phyloP scores from a whole-genome alignment of 129 eudicot genomes.

The Arctium minus region DNA sequence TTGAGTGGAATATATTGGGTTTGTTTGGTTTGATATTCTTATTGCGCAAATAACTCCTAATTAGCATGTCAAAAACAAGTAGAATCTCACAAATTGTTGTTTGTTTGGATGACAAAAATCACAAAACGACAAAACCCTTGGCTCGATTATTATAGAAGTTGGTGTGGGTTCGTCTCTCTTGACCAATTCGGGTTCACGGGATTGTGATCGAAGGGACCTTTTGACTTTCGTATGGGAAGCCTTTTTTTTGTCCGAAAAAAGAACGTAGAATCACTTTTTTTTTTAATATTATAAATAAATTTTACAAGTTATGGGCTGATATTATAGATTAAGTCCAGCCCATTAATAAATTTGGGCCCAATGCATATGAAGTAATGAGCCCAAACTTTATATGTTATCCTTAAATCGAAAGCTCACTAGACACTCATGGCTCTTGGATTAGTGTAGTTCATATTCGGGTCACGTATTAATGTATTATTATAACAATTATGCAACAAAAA shows the following conservation, averaged over 20 bases:
- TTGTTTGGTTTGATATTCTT: not conserved
- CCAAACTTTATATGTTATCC: not conserved
- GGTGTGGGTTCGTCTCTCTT: not conserved
- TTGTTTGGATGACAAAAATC: not conserved
- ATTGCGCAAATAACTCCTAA: not conserved
- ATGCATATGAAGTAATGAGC: not conserved
- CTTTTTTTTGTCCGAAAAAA: not conserved
- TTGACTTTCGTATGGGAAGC: not conserved
- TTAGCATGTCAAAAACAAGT: too few species aligned
- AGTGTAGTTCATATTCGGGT: too few species aligned
- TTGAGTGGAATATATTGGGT: not conserved
- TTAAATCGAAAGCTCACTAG: too few species aligned
- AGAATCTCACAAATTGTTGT: not conserved
- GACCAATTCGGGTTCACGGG: not conserved
- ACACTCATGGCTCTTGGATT: too few species aligned
- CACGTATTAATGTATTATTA: too few species aligned
- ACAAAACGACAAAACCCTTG: not conserved
- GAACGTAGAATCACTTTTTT: not conserved
- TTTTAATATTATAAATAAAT: not conserved
- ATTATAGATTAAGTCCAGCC: not conserved
- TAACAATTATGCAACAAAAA: too few species aligned
- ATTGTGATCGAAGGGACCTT: not conserved
- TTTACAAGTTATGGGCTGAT: not conserved
- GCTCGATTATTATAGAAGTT: not conserved
- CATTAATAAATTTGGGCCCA: not conserved